Base-by-base conservation (phyloP, 352 stramenopile species). In the Phytophthora agathidicida region DNA sequence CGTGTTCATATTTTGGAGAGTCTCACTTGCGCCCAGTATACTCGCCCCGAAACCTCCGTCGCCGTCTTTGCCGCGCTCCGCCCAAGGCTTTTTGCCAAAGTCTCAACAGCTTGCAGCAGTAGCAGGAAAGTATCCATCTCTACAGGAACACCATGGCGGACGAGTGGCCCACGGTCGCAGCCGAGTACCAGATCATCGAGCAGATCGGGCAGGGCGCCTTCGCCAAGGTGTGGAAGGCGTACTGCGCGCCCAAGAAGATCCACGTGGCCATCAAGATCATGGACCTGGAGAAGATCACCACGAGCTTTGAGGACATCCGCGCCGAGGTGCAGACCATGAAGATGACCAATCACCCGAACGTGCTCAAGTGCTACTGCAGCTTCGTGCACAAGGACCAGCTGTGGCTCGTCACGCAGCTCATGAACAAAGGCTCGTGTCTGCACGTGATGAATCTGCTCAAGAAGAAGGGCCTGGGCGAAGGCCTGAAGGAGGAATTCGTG, bases 381-480 rank as follows among this genome's bases (percentile, higher is more conserved):
- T 99, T 99, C 80, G 96, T 99, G 43, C 81, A 98, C 72, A 96
- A 96, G 49, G 91, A 98, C 48, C 83, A 99, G 74, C 77, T 99
- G 20, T 99, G 97, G 97, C 86, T 99, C 11, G 96, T 99, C 9
- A 99, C 97, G 68, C 97, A 98, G 71, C 86, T 99, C 45, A 99
- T 99, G 97, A 96, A 97, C 68, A 99, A 99, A 68, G 98, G 98
- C 32, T 99, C 94, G 43, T 98, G 93, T 65, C 72, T 99, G 27
- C 94, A 98, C 71, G 97, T 98, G 41, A 98, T 99, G 81, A 97
- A 98, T 56, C 74, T 93, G 49, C 72, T 96, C 9, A 97, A 96
- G 69, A 96, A 95, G 66, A 96, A 96, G 73, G 80, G 86, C 17
- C 56, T 89, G 68, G 87, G 88, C 31, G 88, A 97, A 75, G 88